Evolutionary conservation across 2,329 filamentous ascomycete genomes (phyloP), one percentile per base, ranked within the genome.

Genomic region (Tolypocladium tropicale): DNA sequence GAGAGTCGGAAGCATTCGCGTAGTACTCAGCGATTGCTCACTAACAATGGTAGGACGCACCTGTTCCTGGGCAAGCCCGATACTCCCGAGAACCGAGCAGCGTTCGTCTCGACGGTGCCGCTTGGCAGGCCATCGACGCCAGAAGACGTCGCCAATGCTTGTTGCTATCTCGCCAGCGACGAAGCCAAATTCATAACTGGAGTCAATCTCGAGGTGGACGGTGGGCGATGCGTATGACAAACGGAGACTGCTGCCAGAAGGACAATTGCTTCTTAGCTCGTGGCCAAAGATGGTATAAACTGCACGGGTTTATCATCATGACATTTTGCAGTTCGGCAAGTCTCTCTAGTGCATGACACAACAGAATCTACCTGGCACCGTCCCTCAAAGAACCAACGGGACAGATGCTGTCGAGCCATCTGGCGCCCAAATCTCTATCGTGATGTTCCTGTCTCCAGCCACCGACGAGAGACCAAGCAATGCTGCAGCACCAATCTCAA

Each of bases 151-250:
- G 86, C 84, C 2, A 88, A 89, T 63, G 85, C 85, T 30, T 84
- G 82, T 59, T 76, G 85, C 21, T 91, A 86, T 65, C 68, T 91
- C 50, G 85, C 84, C 2, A 88, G 84, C 57, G 84, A 89, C 32
- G 88, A 90, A 64, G 84, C 83, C 0, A 77, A 74, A 3, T 90
- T 90, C 63, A 80, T 91, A 59, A 89, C 86, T 0, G 88, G 87
- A 0, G 77, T 84, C n/a, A 85, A 87, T 59, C 72, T 90, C 59
- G 81, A 88, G 55, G 65, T 68, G 16, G 66, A 69, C 28, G 64
- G 67, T 5, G 67, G 64, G n/a, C 60, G 63, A 16, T 68, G 65
- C 39, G 63, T 67, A 6, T 67, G 53, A 58, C 36, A 12, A 4
- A n/a, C 9, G 25, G 7, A 48, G 25, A 16, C 43, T n/a, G 18